Evolutionary conservation across 2,329 filamentous ascomycete genomes (phyloP), one percentile per base, ranked within the genome.

Genomic region (Colletotrichum incanum): DNA sequence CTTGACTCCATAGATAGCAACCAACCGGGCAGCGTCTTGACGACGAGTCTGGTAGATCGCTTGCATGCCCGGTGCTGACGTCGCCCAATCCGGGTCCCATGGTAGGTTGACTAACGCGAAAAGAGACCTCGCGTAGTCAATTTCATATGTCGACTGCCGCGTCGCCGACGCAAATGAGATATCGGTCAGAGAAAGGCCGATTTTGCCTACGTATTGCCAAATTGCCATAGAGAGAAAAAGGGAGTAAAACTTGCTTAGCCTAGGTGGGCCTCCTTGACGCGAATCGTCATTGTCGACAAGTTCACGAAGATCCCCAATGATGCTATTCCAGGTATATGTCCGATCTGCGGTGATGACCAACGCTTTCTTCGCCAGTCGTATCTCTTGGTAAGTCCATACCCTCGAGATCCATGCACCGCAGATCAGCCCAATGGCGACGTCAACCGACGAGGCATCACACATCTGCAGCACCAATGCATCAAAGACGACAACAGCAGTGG

Each of bases 401-500:
- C 49, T 50, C 12, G 49, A 50, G 23, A 50, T 50, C 49, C 49
- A 50, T 6, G 49, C 49, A 14, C 49, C 49, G 49, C 49, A 50
- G 14, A 50, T 12, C 11, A 50, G 49, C 49, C 49, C 49, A 12
- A 50, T 11, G 23, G 49, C 49, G 23, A 50, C 49, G 23, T 50
- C 49, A 6, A 28, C 23, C 23, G 23, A 7, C 23, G 49, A 50
- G 23, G 49, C 49, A 16, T n/a, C 23, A 14, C 28, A 23, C 49
- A 50, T 50, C 49, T 50, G 49, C 23, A 50, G 49, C 23, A 50
- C 49, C 23, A 50, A 28, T 14, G 49, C 49, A 16, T 50, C 23
- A 14, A 50, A 9, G 14, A 50, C 23, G 49, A 50, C 6, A 23
- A 26, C 49, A 14, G 49, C 49, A 7, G 49, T 8, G 49, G 49